Conservation (phyloP, 495 filamentous ascomycete genomes). For the Extremus antarcticus region DNA sequence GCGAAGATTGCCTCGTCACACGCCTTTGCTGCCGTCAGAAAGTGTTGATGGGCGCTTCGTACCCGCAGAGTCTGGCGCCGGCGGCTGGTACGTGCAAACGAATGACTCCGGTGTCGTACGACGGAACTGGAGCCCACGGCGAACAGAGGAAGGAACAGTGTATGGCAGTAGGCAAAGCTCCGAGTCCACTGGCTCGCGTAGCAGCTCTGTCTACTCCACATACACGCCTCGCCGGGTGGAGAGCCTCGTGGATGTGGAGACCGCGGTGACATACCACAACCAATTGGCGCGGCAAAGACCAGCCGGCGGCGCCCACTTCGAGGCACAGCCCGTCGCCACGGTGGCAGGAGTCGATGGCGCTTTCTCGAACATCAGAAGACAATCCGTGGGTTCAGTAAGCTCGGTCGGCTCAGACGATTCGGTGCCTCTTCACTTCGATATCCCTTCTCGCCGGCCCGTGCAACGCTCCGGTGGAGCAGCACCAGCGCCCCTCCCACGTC, state of each 20-base stretch:
- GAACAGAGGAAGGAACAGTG: not conserved
- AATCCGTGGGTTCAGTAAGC: not conserved
- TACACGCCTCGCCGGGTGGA: conserved; percentile 70
- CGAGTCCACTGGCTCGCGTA: conserved; percentile 56
- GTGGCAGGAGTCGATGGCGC: not conserved
- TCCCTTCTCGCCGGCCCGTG: conserved; percentile 1
- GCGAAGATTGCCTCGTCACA: conserved; percentile 4
- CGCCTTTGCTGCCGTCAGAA: conserved; percentile 60
- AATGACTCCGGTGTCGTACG: conserved; percentile 42
- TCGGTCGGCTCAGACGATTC: conserved; percentile 3
- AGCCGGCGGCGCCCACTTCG: not conserved
- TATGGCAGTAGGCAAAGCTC: conserved; percentile 40
- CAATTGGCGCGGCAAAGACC: not conserved
- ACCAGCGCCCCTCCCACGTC: not conserved
- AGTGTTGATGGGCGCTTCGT: conserved; percentile 63
- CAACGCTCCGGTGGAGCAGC: not conserved
- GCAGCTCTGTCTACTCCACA: conserved; percentile 51
- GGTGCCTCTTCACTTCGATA: conserved; percentile 8
- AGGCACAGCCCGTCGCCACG: not conserved
- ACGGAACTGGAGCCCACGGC: conserved; percentile 26
- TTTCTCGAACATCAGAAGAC: not conserved
- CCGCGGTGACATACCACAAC: conserved; percentile 20
- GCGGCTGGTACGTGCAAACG: conserved; percentile 51
- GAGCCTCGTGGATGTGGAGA: conserved; percentile 49
- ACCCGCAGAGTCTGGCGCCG: conserved; percentile 46